phyloP scores from a whole-genome alignment of 2,329 filamentous ascomycete genomes.

The Fusarium tjaetaba region DNA sequence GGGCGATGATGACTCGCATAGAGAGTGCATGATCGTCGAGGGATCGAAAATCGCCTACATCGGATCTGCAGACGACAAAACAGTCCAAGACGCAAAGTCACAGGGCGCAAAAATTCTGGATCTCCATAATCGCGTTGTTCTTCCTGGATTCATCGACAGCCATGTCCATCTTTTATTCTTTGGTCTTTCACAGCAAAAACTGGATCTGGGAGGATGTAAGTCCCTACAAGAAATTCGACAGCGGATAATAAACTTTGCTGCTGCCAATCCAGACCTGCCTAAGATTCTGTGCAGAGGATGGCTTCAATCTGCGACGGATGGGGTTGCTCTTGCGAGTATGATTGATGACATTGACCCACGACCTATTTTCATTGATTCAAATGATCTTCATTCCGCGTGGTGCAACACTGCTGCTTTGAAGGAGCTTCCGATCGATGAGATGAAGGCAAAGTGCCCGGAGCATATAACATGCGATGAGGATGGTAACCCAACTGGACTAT shows the following conservation, averaged over 20 bases:
- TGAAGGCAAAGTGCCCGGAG: slow-evolving; percentile 55
- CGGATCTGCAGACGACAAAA: background rate
- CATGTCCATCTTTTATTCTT: slow-evolving; percentile 62
- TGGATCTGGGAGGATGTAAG: slow-evolving; percentile 54
- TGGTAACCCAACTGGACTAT: slow-evolving; percentile 56
- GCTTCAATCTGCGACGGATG: slow-evolving; percentile 54
- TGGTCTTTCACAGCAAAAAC: slow-evolving; percentile 59
- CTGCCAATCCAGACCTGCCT: slow-evolving; percentile 52
- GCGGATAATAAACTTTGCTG: slow-evolving; percentile 53
- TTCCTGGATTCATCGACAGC: slow-evolving; percentile 63
- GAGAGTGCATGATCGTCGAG: slow-evolving; percentile 8
- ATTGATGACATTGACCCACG: slow-evolving; percentile 60
- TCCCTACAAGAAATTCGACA: slow-evolving; percentile 56
- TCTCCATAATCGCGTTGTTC: slow-evolving; percentile 46
- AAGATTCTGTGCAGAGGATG: slow-evolving; percentile 60
- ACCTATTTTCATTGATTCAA: slow-evolving; percentile 62
- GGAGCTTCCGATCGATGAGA: slow-evolving; percentile 55
- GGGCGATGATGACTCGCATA: background rate
- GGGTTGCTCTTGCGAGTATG: slow-evolving; percentile 49
- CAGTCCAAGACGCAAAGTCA: background rate
- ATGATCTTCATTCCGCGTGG: slow-evolving; percentile 62
- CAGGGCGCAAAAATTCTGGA: slow-evolving; percentile 40
- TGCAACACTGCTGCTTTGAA: slow-evolving; percentile 59
- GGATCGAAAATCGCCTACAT: slow-evolving; percentile 18
- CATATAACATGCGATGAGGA: slow-evolving; percentile 54